These are phyloP conservation scores for Botryotinia convoluta DNA, from an alignment of 2,329 filamentous ascomycete species.

Conservation along the genomic window DNA sequence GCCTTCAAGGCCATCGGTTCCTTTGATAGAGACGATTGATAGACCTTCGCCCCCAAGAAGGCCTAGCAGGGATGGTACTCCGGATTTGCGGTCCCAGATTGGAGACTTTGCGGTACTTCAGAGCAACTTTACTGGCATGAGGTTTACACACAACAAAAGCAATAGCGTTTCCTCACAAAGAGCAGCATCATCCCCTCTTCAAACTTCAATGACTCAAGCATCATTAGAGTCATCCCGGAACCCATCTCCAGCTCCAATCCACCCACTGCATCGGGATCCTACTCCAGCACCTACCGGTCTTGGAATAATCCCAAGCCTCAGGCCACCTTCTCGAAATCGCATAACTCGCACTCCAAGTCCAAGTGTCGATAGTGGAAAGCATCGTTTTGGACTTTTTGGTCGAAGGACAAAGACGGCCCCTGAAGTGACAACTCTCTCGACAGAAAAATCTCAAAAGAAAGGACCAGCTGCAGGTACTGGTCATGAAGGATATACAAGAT, in stretches of 20 bases:
- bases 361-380: slow-evolving; percentile 54
- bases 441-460: slow-evolving; percentile 61
- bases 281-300: slow-evolving; percentile 35
- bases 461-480: slow-evolving; percentile 91
- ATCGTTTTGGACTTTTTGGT: slow-evolving; percentile 75
- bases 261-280: slow-evolving; percentile 34
- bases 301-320: slow-evolving; percentile 36
- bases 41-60: slow-evolving; percentile 47
- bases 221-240: slow-evolving; percentile 39
- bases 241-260: slow-evolving; percentile 38
- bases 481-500: slow-evolving; percentile 77
- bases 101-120: slow-evolving; percentile 56
- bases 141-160: slow-evolving; percentile 28
- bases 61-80: slow-evolving; percentile 67
- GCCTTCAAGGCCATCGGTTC: neutral
- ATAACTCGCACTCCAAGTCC: slow-evolving; percentile 52
- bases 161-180: slow-evolving; percentile 29
- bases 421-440: slow-evolving; percentile 48
- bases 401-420: slow-evolving; percentile 65
- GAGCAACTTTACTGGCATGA: slow-evolving; percentile 50
- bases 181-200: slow-evolving; percentile 30
- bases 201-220: slow-evolving; percentile 37
- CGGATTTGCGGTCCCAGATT: slow-evolving; percentile 57
- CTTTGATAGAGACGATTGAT: neutral
- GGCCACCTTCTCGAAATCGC: slow-evolving; percentile 35